Conservation (phyloP, 108 stramenopile species). For the Chaetoceros muelleri region DNA sequence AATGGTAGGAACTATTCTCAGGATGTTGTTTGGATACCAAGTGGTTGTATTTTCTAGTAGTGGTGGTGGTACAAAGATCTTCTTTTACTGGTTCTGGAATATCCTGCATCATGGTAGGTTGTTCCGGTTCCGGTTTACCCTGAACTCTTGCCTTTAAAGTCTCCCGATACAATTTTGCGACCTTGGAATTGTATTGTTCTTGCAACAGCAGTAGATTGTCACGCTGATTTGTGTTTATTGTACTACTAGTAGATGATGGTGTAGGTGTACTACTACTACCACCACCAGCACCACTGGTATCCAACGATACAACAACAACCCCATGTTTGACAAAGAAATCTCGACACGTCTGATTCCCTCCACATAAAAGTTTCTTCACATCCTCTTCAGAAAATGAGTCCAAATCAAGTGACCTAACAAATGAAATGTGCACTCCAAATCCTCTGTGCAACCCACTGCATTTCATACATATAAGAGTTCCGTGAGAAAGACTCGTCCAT, state of each 20-base stretch:
- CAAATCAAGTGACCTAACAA: constrained; percentile 30
- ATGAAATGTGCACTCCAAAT: constrained; percentile 29
- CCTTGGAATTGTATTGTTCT: constrained; percentile 18
- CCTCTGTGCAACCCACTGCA: constrained; percentile 43
- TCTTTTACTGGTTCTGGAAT: too few relatives aligned
- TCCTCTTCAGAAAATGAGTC: constrained; percentile 26
- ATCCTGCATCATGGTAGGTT: constrained; percentile 11
- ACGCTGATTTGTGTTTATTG: not conserved
- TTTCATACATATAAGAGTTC: constrained; percentile 60
- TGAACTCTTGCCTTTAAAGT: constrained; percentile 25
- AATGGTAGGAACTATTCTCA: too few relatives aligned
- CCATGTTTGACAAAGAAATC: constrained; percentile 19
- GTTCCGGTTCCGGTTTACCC: constrained; percentile 31
- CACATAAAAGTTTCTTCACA: constrained; percentile 15
- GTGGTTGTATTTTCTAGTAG: too few relatives aligned
- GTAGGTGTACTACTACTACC: too few relatives aligned
- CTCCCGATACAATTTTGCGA: constrained; percentile 24
- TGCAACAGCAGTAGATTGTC: not conserved
- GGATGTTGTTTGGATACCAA: too few relatives aligned
- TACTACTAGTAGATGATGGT: too few relatives aligned
- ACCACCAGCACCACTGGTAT: too few relatives aligned
- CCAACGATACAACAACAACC: constrained; percentile 1
- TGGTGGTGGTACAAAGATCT: too few relatives aligned
- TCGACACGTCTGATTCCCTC: constrained; percentile 22
- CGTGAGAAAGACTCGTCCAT: constrained; percentile 78